Conservation (phyloP, 1,139 yeast species). For the Diutina sp. region DNA sequence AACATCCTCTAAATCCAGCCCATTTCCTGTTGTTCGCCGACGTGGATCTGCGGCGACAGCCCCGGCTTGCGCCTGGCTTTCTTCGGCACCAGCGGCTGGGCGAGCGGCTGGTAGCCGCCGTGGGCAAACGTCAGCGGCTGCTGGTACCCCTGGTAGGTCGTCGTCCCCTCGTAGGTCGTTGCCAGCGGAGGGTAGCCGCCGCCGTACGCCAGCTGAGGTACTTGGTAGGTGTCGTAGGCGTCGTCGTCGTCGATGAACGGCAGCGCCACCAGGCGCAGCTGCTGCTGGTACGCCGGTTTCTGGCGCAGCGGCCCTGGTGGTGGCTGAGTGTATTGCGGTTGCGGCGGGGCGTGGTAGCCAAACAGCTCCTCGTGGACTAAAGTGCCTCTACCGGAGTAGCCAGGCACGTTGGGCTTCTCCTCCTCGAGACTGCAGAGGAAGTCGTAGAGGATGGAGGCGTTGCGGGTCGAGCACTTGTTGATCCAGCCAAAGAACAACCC, state of each 20-base stretch:
- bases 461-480: conserved; percentile 79
- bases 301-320: not conserved
- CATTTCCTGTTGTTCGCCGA: not conserved
- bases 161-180: no score
- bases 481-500: conserved; percentile 73
- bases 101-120: not conserved
- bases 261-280: not conserved
- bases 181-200: no score
- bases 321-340: not conserved
- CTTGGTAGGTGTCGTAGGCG: not conserved
- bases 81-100: not conserved
- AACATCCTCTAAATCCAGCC: not conserved
- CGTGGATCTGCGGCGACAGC: not conserved
- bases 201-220: not conserved
- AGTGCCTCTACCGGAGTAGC: not conserved
- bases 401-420: conserved; percentile 7
- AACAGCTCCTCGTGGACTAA: not conserved
- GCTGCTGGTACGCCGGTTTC: not conserved
- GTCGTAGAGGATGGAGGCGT: conserved; percentile 63
- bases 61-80: not conserved
- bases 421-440: conserved; percentile 26
- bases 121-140: no score
- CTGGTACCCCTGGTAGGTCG: no score
- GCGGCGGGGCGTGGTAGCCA: not conserved
- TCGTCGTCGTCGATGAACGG: not conserved